These are phyloP conservation scores for Talaromyces sp. DNA, from an alignment of 2,329 filamentous ascomycete genomes.

Conservation along the genomic window DNA sequence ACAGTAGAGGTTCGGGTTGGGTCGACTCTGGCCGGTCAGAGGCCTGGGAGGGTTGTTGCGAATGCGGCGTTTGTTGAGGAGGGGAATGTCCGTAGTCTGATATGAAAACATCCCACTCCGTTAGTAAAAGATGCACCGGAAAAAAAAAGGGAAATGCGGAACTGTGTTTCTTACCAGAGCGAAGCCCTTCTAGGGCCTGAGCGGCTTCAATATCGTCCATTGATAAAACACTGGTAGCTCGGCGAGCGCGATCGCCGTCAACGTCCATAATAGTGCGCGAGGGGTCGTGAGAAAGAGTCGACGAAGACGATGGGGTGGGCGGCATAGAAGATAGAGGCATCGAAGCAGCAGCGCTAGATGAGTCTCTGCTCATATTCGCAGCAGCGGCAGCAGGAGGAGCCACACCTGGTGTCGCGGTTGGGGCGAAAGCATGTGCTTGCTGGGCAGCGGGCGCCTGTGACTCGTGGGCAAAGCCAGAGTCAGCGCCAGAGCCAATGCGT, in stretches of 20 bases:
- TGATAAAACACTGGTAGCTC: slow-evolving; percentile 42
- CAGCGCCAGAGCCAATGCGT: neutral
- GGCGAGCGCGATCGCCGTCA: slow-evolving; percentile 36
- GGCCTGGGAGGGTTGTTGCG: slow-evolving; percentile 2
- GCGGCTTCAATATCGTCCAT: slow-evolving; percentile 56
- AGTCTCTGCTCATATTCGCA: slow-evolving; percentile 1
- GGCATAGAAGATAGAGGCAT: slow-evolving; percentile 3
- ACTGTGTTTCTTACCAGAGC: slow-evolving; percentile 52
- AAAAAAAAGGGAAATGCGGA: neutral
- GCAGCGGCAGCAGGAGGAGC: neutral
- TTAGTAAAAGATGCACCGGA: neutral
- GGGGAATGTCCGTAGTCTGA: slow-evolving; percentile 8
- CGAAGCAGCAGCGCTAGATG: slow-evolving; percentile 3
- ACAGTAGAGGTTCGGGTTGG: slow-evolving; percentile 73
- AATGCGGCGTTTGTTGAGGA: slow-evolving; percentile 10
- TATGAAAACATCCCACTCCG: neutral
- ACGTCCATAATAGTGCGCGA: slow-evolving; percentile 38
- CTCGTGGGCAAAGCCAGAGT: neutral
- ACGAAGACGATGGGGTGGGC: neutral
- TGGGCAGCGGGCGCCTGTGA: slow-evolving; percentile 7
- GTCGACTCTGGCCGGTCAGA: slow-evolving; percentile 28
- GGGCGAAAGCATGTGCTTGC: slow-evolving; percentile 8
- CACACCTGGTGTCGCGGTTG: slow-evolving; percentile 1
- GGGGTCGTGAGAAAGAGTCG: slow-evolving; percentile 17
- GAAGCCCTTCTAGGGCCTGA: slow-evolving; percentile 68